These are phyloP conservation scores for Trichoderma sp. DNA, from an alignment of 2,329 filamentous ascomycete genomes.

Conservation along the genomic window DNA sequence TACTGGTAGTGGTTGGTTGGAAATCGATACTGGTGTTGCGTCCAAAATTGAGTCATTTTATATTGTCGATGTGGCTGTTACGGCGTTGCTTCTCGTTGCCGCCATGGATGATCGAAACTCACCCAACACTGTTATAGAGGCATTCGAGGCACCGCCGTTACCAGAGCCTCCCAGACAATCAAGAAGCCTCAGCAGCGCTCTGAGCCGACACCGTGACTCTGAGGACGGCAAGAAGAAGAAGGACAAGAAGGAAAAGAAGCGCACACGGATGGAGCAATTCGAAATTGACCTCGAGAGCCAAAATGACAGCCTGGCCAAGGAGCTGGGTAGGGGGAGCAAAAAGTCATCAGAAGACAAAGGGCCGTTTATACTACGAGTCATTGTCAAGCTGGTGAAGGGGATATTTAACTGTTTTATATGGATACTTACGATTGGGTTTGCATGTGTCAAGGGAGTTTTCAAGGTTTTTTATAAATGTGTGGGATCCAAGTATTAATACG, in stretches of 20 bases:
- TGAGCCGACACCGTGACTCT: slow-evolving; percentile 34
- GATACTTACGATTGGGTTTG: slow-evolving; percentile 57
- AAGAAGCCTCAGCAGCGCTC: slow-evolving; percentile 32
- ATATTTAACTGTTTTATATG: slow-evolving; percentile 61
- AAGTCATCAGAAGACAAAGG: slow-evolving; percentile 49
- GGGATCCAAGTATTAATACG: slow-evolving; percentile 43
- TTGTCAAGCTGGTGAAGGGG: slow-evolving; percentile 54
- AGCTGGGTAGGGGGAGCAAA: slow-evolving; percentile 39
- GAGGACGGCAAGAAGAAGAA: slow-evolving; percentile 44
- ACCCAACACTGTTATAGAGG: slow-evolving; percentile 43
- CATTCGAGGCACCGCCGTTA: slow-evolving; percentile 60
- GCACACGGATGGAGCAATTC: slow-evolving; percentile 55
- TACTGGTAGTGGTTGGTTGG: slow-evolving; percentile 59
- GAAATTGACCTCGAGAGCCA: slow-evolving; percentile 66
- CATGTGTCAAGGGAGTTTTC: slow-evolving; percentile 52
- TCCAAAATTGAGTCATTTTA: slow-evolving; percentile 62
- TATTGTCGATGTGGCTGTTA: slow-evolving; percentile 62
- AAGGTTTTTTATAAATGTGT: slow-evolving; percentile 54
- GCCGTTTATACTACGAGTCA: slow-evolving; percentile 50
- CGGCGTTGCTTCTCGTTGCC: slow-evolving; percentile 61
- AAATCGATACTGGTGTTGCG: slow-evolving; percentile 62
- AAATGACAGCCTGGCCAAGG: slow-evolving; percentile 45
- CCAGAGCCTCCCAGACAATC: slow-evolving; percentile 29
- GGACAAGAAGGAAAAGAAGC: slow-evolving; percentile 45
- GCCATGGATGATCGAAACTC: slow-evolving; percentile 55